These are phyloP conservation scores for Terfezia boudieri DNA, from an alignment of 495 filamentous ascomycete genomes.

Conservation along the genomic window DNA sequence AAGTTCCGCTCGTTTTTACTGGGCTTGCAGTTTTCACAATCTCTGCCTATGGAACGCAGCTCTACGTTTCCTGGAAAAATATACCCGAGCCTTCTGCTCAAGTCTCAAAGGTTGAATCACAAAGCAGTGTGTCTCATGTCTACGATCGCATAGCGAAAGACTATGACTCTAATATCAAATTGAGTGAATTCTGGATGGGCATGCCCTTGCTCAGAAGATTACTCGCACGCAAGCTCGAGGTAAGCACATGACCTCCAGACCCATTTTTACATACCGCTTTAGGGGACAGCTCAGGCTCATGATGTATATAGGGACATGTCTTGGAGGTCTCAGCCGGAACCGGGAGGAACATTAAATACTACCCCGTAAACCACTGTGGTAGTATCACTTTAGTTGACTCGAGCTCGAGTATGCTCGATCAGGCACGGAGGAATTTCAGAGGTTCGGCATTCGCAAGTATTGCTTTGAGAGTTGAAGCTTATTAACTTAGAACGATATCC, in stretches of 20 bases:
- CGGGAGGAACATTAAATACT: slow-evolving; percentile 67
- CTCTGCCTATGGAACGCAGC: slow-evolving; percentile 29
- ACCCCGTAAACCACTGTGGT: slow-evolving; percentile 25
- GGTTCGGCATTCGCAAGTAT: slow-evolving; percentile 7
- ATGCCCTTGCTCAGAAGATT: slow-evolving; percentile 36
- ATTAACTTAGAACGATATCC: slow-evolving; percentile 22
- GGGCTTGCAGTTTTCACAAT: slow-evolving; percentile 27
- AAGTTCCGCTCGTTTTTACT: slow-evolving; percentile 7
- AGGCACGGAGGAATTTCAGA: slow-evolving; percentile 36
- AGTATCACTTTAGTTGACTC: slow-evolving; percentile 41
- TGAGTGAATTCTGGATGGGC: slow-evolving; percentile 43
- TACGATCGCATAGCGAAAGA: slow-evolving; percentile 33
- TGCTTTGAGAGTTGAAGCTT: background rate
- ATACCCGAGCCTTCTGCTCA: slow-evolving; percentile 10
- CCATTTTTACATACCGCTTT: background rate
- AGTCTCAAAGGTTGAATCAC: slow-evolving; percentile 22
- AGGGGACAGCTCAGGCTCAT: background rate
- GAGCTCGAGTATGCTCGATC: slow-evolving; percentile 39
- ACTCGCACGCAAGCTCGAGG: slow-evolving; percentile 33
- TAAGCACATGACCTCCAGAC: slow-evolving; percentile 1
- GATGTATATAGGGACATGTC: slow-evolving; percentile 40
- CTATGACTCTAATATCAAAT: slow-evolving; percentile 42
- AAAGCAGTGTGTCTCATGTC: slow-evolving; percentile 31
- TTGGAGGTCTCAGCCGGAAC: slow-evolving; percentile 79
- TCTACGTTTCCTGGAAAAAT: slow-evolving; percentile 27